A percentile compares a stretch with the other conserved stretches of the same genome.
Conservation (phyloP, 2,329 filamentous ascomycete genomes). For the Botryosphaeria dothidea region DNA sequence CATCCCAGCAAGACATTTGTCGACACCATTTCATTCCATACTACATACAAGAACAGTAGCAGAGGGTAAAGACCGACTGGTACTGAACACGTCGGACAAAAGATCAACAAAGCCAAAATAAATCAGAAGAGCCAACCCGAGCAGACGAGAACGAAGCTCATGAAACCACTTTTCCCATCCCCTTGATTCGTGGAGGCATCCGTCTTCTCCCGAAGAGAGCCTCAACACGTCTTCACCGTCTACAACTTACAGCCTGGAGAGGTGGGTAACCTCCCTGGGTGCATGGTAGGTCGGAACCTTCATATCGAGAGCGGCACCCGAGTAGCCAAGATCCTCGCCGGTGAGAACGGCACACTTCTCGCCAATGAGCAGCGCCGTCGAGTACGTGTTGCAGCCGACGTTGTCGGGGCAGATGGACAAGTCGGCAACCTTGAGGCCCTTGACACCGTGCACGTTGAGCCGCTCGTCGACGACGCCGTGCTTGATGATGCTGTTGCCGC, state of each 20-base stretch:
- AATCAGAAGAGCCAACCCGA: neutral
- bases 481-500: slow-evolving; percentile 79
- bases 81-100: neutral
- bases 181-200: neutral
- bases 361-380: slow-evolving; percentile 72
- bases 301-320: slow-evolving; percentile 73
- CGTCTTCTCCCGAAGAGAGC: neutral
- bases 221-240: neutral
- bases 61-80: slow-evolving; percentile 11
- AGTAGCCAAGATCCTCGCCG: slow-evolving; percentile 74
- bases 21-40: neutral
- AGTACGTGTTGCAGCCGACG: slow-evolving; percentile 63
- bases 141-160: neutral
- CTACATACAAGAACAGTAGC: slow-evolving; percentile 10
- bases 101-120: neutral
- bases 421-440: slow-evolving; percentile 76
- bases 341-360: slow-evolving; percentile 72
- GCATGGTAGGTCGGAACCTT: slow-evolving; percentile 59
- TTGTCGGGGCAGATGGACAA: slow-evolving; percentile 77
- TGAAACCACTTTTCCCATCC: neutral
- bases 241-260: slow-evolving; percentile 42
- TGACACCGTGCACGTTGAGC: slow-evolving; percentile 74
- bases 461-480: slow-evolving; percentile 77
- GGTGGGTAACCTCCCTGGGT: slow-evolving; percentile 45
- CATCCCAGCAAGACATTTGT: neutral